Conservation (phyloP, 2,329 filamentous ascomycete species). For the Colletotrichum sp. region DNA sequence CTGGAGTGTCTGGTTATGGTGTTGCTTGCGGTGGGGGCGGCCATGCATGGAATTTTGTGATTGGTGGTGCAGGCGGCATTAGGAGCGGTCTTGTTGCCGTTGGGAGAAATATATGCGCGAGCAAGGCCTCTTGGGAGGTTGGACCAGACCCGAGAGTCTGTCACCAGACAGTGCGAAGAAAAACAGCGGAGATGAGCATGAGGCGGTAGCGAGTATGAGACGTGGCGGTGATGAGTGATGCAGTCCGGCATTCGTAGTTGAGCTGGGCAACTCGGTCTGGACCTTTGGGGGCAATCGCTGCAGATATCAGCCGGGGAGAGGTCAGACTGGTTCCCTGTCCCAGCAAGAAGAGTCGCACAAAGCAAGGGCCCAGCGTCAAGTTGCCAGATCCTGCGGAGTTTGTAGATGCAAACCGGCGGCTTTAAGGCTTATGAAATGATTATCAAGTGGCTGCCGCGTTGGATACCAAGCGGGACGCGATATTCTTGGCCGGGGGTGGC, state of each 20-base stretch:
- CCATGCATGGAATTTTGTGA: background rate
- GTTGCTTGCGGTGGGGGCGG: background rate
- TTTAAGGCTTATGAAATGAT: background rate
- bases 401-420: background rate
- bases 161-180: slow-evolving; percentile 1
- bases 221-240: background rate
- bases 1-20: background rate
- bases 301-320: background rate
- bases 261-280: background rate
- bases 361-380: background rate
- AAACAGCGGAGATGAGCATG: background rate
- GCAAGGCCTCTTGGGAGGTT: background rate
- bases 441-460: background rate
- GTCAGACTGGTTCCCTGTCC: background rate
- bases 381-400: background rate
- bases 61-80: background rate
- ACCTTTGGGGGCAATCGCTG: background rate
- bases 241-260: background rate
- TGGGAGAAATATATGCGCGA: background rate
- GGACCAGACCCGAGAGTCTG: background rate
- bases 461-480: background rate
- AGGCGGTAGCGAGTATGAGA: background rate
- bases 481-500: background rate
- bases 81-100: background rate
- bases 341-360: background rate